These are phyloP conservation scores for Hirschfeldia incana DNA, from an alignment of 345 rosid genomes.

Conservation along the genomic window DNA sequence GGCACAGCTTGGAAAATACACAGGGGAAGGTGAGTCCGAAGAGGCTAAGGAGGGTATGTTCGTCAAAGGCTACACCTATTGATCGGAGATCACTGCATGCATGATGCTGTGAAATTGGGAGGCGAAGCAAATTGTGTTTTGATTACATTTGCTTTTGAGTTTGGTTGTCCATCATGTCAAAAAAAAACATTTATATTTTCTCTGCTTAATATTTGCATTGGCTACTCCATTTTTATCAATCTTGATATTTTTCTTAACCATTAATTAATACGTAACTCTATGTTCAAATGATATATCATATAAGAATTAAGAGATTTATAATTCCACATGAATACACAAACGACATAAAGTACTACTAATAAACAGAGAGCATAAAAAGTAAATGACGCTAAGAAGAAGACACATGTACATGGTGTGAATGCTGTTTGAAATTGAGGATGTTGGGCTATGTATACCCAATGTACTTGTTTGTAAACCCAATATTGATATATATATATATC, in stretches of 20 bases:
- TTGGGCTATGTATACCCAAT: neutral
- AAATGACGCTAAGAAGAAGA: too few relatives aligned
- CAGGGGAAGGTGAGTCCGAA: constrained; percentile 85
- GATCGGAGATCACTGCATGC: constrained; percentile 18
- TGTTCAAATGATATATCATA: too few relatives aligned
- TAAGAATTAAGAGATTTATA: too few relatives aligned
- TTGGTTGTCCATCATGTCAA: constrained; percentile 38
- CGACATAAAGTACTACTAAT: too few relatives aligned
- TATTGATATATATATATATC: too few relatives aligned
- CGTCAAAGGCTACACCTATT: constrained; percentile 84
- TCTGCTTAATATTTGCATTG: constrained; percentile 23
- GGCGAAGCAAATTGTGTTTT: constrained; percentile 16
- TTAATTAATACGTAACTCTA: too few relatives aligned
- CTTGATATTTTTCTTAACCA: neutral
- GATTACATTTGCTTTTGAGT: constrained; percentile 34
- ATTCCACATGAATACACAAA: neutral
- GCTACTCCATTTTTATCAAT: constrained; percentile 36
- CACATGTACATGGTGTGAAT: too few relatives aligned
- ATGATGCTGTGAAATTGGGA: constrained; percentile 26
- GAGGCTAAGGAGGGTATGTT: constrained; percentile 93
- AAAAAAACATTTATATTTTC: constrained; percentile 11
- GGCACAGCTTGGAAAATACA: constrained; percentile 96
- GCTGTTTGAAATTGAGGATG: too few relatives aligned
- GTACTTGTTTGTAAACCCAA: neutral
- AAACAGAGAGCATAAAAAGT: too few relatives aligned